Conservation (phyloP, 306 rosid species). For the Prinsepia uniflora region DNA sequence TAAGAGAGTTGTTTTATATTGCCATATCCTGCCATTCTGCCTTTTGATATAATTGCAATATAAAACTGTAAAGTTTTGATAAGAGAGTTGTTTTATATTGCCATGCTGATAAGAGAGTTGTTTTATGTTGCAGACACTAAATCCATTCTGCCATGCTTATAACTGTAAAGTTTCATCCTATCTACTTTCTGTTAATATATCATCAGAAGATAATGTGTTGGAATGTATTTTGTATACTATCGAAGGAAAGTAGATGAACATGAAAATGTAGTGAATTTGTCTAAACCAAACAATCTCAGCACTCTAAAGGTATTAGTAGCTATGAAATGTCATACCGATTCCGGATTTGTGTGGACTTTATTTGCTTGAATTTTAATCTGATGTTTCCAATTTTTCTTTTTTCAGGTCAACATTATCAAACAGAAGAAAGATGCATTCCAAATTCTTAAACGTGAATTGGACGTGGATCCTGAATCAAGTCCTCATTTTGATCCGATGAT, state of each 20-base stretch:
- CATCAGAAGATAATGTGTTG: too few relatives aligned
- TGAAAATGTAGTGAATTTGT: slow-evolving; percentile 69
- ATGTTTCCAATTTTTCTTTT: slow-evolving; percentile 9
- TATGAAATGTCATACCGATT: slow-evolving; percentile 4
- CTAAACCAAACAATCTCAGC: slow-evolving; percentile 85
- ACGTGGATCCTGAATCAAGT: slow-evolving; percentile 78
- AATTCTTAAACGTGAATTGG: slow-evolving; percentile 82
- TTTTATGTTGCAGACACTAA: too few relatives aligned
- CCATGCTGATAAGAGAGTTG: too few relatives aligned
- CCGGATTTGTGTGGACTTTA: slow-evolving; percentile 1
- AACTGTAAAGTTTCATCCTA: too few relatives aligned
- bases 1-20: too few relatives aligned
- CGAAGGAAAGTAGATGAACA: slow-evolving; percentile 94
- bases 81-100: too few relatives aligned
- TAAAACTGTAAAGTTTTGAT: too few relatives aligned
- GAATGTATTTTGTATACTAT: too few relatives aligned
- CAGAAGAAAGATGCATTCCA: slow-evolving; percentile 90
- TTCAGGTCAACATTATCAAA: slow-evolving; percentile 92
- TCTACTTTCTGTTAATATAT: too few relatives aligned
- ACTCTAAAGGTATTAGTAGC: slow-evolving; percentile 73
- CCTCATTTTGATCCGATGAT: slow-evolving; percentile 75
- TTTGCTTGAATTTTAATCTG: slow-evolving; percentile 1
- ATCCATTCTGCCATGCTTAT: too few relatives aligned
- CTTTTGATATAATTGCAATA: too few relatives aligned
- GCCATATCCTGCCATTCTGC: too few relatives aligned